Evolutionary conservation across 2,329 filamentous ascomycete genomes (phyloP).

Genomic region (Trichoderma sp.): DNA sequence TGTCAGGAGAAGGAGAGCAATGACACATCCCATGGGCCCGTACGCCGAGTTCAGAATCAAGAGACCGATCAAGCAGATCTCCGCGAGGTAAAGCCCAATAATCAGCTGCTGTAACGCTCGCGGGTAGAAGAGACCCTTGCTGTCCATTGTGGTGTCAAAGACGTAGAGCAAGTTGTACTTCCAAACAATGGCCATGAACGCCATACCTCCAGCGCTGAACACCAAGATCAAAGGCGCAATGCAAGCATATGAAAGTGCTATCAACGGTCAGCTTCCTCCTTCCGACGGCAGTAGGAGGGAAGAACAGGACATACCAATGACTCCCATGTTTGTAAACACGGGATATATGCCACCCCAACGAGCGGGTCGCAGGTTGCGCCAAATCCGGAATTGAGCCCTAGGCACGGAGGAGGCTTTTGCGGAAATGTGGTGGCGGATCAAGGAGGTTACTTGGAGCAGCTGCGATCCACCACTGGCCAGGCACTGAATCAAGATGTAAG

Average conservation of each 20-base stretch:
- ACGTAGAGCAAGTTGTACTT: slow-evolving; percentile 91
- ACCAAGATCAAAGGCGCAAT: slow-evolving; percentile 84
- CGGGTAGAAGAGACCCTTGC: slow-evolving; percentile 83
- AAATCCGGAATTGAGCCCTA: slow-evolving; percentile 76
- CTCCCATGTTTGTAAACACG: slow-evolving; percentile 76
- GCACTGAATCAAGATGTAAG: slow-evolving; percentile 90
- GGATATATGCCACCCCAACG: slow-evolving; percentile 85
- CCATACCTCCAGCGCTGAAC: slow-evolving; percentile 78
- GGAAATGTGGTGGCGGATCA: slow-evolving; percentile 60
- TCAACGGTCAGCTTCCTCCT: neutral
- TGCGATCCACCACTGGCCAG: slow-evolving; percentile 74
- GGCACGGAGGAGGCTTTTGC: slow-evolving; percentile 77
- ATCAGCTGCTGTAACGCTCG: slow-evolving; percentile 86
- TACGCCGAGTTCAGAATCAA: slow-evolving; percentile 70
- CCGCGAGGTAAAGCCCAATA: slow-evolving; percentile 78
- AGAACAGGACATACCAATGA: slow-evolving; percentile 64
- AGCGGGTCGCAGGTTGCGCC: slow-evolving; percentile 71
- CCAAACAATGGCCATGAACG: slow-evolving; percentile 83
- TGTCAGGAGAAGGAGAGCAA: slow-evolving; percentile 74
- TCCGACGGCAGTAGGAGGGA: neutral
- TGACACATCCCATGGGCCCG: slow-evolving; percentile 74
- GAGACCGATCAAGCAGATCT: slow-evolving; percentile 81
- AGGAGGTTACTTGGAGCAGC: slow-evolving; percentile 69
- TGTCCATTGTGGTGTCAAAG: slow-evolving; percentile 78
- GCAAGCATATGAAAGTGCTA: slow-evolving; percentile 80